Percentiles rank a stretch among this genome's conserved stretches.
Evolutionary conservation across 73 alveolate genomes (phyloP).

Genomic region (Paramecium sonneborni): DNA sequence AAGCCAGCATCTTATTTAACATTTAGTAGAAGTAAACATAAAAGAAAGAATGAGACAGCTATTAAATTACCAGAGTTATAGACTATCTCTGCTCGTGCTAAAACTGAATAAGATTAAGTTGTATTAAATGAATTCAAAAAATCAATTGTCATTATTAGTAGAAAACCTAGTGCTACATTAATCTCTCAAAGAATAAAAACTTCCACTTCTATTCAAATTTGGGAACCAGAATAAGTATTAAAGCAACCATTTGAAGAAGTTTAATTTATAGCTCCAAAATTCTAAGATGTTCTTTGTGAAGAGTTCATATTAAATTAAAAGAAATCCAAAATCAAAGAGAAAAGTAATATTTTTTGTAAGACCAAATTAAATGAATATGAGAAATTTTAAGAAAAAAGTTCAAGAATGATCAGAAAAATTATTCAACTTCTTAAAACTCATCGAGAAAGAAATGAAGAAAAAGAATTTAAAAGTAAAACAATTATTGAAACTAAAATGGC

Average conservation of each 20-base stretch:
- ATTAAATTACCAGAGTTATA: not conserved
- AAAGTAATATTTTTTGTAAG: not conserved
- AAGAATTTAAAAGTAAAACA: not conserved
- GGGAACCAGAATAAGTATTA: not conserved
- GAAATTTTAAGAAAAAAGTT: not conserved
- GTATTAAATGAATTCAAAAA: not conserved
- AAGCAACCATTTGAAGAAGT: not conserved
- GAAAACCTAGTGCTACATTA: slow-evolving; percentile 33
- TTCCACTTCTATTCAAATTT: not conserved
- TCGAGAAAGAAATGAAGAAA: not conserved
- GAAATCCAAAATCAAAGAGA: not conserved
- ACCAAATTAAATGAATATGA: slow-evolving; percentile 6
- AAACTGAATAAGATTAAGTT: not conserved
- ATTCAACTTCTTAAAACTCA: not conserved
- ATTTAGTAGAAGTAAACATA: not conserved
- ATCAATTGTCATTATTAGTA: not conserved
- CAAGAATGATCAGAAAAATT: not conserved
- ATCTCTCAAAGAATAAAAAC: slow-evolving; percentile 3
- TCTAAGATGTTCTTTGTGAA: not conserved
- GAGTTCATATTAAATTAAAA: not conserved
- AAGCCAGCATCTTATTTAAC: not conserved
- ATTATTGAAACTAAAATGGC: slow-evolving; percentile 1
- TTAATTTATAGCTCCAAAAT: not conserved
- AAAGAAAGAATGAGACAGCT: not conserved
- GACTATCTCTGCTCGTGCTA: not conserved